Evolutionary conservation across 306 rosid species (phyloP).

Genomic region (Quercus rubra): DNA sequence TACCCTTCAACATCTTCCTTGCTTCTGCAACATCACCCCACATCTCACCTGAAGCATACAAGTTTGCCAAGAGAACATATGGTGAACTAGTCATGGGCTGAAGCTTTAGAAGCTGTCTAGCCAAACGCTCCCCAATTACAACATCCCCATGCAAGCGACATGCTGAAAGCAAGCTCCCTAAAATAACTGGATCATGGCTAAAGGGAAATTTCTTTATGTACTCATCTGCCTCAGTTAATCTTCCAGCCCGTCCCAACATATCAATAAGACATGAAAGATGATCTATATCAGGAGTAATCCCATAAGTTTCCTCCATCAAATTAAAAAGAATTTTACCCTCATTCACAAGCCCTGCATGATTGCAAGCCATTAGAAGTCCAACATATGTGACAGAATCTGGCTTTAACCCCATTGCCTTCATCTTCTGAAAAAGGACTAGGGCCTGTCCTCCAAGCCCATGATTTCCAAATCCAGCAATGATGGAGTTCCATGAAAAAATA

Average conservation of each 20-base stretch:
- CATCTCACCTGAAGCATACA: conserved; percentile 43
- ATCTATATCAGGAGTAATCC: conserved; percentile 26
- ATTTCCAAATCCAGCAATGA: conserved; percentile 41
- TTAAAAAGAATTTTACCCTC: conserved; percentile 26
- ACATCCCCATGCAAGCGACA: conserved; percentile 37
- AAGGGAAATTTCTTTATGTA: conserved; percentile 30
- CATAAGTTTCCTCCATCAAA: conserved; percentile 30
- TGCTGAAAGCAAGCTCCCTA: conserved; percentile 44
- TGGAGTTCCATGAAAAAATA: conserved; percentile 41
- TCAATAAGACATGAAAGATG: conserved; percentile 46
- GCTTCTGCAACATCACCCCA: conserved; percentile 38
- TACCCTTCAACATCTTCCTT: conserved; percentile 38
- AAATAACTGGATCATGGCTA: conserved; percentile 28
- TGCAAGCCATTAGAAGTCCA: conserved; percentile 40
- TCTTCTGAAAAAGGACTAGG: conserved; percentile 29
- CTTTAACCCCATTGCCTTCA: conserved; percentile 28
- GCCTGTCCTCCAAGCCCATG: conserved; percentile 42
- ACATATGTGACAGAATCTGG: conserved; percentile 38
- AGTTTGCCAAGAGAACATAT: conserved; percentile 38
- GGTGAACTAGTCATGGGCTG: conserved; percentile 29
- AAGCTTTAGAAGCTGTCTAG: conserved; percentile 30
- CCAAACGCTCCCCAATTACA: conserved; percentile 28
- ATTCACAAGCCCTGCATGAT: conserved; percentile 39
- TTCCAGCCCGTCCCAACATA: conserved; percentile 45
- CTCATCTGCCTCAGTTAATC: conserved; percentile 32